Evolutionary conservation across 2,329 filamentous ascomycete species (phyloP).

Genomic region (Sarocladium kiliense): DNA sequence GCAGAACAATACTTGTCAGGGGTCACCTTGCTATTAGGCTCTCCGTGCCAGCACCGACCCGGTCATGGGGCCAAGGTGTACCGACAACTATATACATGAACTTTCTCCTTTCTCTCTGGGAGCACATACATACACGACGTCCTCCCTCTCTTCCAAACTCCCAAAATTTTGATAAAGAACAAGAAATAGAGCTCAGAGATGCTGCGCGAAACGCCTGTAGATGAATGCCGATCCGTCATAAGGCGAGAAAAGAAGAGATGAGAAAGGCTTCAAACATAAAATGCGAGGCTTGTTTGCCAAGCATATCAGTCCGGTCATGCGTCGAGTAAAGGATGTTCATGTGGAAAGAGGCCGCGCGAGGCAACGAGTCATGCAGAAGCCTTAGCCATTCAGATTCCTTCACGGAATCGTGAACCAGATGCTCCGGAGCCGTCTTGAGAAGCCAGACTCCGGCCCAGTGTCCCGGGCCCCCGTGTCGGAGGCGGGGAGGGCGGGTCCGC

Average conservation of each 20-base stretch:
- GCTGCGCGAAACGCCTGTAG: neutral
- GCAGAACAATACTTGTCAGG: too few species aligned
- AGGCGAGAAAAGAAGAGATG: neutral
- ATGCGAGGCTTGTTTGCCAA: neutral
- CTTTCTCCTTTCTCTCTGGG: neutral
- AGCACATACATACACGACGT: neutral
- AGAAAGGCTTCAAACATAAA: neutral
- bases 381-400: slow-evolving; percentile 26
- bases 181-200: neutral
- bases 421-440: slow-evolving; percentile 28
- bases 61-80: too few species aligned
- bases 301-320: neutral
- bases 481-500: slow-evolving; percentile 26
- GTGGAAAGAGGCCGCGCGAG: neutral
- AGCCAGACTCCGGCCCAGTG: slow-evolving; percentile 31
- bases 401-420: slow-evolving; percentile 35
- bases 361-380: neutral
- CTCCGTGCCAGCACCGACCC: too few species aligned
- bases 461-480: slow-evolving; percentile 25
- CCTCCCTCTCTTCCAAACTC: neutral
- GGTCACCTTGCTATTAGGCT: too few species aligned
- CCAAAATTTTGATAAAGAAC: neutral
- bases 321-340: neutral
- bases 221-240: neutral
- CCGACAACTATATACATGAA: neutral